A percentile compares a stretch with the other conserved stretches of the same genome.
Evolutionary conservation across 192 early-diverging fungal species (phyloP).

Genomic region (Umbelopsis sp.): DNA sequence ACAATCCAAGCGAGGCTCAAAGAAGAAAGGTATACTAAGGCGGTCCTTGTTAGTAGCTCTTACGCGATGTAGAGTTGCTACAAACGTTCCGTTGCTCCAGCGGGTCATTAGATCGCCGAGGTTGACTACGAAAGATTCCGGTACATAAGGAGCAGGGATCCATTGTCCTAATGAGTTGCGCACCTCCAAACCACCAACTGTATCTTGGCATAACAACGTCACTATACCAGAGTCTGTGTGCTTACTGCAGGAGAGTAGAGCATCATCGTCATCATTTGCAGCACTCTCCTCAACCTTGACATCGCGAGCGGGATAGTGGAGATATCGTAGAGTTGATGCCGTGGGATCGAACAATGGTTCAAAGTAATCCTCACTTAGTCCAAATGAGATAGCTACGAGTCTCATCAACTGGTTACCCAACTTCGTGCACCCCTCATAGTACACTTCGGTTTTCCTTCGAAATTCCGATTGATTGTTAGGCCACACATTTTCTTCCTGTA

Average conservation of each 20-base stretch:
- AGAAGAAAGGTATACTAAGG: constrained; percentile 15
- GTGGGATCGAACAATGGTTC: not conserved
- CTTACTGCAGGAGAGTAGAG: constrained; percentile 9
- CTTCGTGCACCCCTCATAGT: not conserved
- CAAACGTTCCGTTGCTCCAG: constrained; percentile 7
- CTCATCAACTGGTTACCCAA: constrained; percentile 4
- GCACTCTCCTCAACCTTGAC: constrained; percentile 2
- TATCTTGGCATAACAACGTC: not conserved
- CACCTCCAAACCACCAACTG: not conserved
- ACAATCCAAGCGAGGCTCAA: not conserved
- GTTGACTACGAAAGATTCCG: constrained; percentile 11
- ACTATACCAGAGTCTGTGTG: constrained; percentile 5
- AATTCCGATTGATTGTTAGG: not conserved
- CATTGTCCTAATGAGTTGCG: constrained; percentile 1
- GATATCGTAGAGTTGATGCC: not conserved
- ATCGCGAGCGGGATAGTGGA: constrained; percentile 4
- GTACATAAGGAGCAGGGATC: constrained; percentile 10
- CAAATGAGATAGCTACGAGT: constrained; percentile 4
- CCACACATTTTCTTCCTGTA: constrained; percentile 3
- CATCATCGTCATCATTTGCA: constrained; percentile 9
- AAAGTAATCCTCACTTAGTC: not conserved
- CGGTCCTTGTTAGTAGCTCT: constrained; percentile 1
- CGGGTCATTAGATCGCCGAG: constrained; percentile 3
- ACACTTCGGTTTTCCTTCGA: not conserved
- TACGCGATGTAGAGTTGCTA: not conserved